A percentile compares a stretch with the other conserved stretches of the same genome.
phyloP scores from a whole-genome alignment of 1,139 yeast genomes.

The Hansenula lynferdii region DNA sequence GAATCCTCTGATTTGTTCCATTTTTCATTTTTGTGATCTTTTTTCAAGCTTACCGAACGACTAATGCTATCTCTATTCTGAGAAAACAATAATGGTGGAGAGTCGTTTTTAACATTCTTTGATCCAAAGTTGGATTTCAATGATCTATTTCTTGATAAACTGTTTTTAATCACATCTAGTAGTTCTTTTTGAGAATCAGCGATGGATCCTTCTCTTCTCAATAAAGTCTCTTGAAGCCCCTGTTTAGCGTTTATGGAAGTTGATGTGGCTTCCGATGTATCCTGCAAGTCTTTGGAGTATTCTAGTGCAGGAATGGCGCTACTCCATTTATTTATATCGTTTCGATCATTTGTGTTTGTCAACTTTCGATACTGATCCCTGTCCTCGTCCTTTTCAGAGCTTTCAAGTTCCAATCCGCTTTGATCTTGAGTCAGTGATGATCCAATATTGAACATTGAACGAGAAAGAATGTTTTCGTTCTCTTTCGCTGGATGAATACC shows the following conservation, averaged over 20 bases:
- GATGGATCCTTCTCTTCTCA: conserved; percentile 3
- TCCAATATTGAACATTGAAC: background rate
- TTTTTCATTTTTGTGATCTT: background rate
- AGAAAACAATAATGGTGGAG: conserved; percentile 15
- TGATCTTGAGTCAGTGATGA: no score
- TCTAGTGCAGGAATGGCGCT: conserved; percentile 5
- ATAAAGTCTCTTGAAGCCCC: conserved; percentile 4
- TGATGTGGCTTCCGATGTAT: background rate
- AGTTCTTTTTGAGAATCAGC: conserved; percentile 1
- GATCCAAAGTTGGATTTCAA: background rate
- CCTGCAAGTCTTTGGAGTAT: background rate
- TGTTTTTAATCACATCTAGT: conserved; percentile 6
- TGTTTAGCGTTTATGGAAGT: background rate
- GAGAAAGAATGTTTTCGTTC: no score
- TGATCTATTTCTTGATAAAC: conserved; percentile 7
- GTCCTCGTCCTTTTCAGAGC: no score
- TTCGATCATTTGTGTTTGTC: no score
- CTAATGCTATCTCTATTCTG: conserved; percentile 7
- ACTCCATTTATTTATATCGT: background rate
- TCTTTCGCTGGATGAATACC: background rate
- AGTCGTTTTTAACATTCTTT: conserved; percentile 5
- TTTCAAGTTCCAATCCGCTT: no score
- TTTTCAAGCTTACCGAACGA: background rate
- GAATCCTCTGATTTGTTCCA: no score
- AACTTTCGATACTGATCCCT: no score